Base-by-base conservation (phyloP, 2,329 filamentous ascomycete genomes). In the Sporothrix schenckii region DNA sequence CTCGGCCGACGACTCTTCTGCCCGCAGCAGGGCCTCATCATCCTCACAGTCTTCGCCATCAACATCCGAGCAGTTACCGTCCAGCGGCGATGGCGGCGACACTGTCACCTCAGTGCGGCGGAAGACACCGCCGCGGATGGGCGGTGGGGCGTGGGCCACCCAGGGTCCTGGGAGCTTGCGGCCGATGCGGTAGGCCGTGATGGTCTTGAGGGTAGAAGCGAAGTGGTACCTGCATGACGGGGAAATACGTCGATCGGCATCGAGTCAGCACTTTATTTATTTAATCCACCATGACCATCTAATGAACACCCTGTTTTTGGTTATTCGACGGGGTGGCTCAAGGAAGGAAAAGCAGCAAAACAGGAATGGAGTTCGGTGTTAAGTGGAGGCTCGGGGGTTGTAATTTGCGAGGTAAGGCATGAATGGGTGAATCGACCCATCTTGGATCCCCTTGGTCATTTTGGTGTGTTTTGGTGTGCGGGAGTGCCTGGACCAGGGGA, bases 111-210 rank as follows among this genome's bases (percentile, higher is more conserved):
- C 63, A 9, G 60, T n/a, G n/a, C 60, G 72, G n/a, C 30, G 61
- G 53, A 69, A 74, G 49, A 73, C 53, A 54, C 73, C 73, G 4
- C 73, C 72, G 11, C 73, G 61, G 72, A 89, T 88, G 73, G 88
- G 88, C 69, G 88, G 87, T 74, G 83, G 84, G 74, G 84, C 81
- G 79, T 87, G 88, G 72, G 79, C 78, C 44, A 69, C 21, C 87
- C 87, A 90, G 50, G 83, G 83, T 72, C 84, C 82, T 69, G 79
- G 76, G 61, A 85, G 80, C 76, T 83, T 84, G 75, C 83, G 84
- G 74, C 87, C 88, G 74, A 90, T 87, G 74, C 85, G 86, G 78
- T 84, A 88, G 74, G 83, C 82, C 77, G 83, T 85, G 86, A 90
- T 88, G 66, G 83, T 84, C 65, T 81, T 80, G 41, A 88, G 77